Evolutionary conservation across 2,329 filamentous ascomycete species (phyloP).

Genomic region (Scytalidium lignicola): DNA sequence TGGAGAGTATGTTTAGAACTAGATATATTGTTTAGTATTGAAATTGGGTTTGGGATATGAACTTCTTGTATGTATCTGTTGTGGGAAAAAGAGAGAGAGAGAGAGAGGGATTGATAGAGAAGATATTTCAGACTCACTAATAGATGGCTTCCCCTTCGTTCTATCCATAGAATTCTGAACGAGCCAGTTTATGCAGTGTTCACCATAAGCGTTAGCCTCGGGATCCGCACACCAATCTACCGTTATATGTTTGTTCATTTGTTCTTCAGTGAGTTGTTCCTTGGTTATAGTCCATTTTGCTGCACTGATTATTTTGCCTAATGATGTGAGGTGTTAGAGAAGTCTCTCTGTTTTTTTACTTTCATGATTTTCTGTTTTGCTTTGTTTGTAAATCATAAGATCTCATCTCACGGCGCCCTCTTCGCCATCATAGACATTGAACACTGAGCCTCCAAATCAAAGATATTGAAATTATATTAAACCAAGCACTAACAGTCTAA

Average conservation of each 20-base stretch:
- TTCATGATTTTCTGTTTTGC: no score
- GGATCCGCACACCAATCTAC: slow-evolving; percentile 14
- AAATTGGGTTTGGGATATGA: no score
- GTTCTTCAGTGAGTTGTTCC: slow-evolving; percentile 7
- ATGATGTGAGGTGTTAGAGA: neutral
- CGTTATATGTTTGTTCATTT: slow-evolving; percentile 8
- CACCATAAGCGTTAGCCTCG: slow-evolving; percentile 13
- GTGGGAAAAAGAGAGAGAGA: no score
- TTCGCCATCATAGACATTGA: no score
- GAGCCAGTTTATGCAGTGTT: slow-evolving; percentile 8
- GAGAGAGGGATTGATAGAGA: neutral
- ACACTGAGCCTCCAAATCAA: no score
- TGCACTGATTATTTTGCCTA: slow-evolving; percentile 12
- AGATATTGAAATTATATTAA: no score
- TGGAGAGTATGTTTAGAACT: slow-evolving; percentile 31
- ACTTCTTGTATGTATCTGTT: no score
- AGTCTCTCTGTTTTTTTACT: no score
- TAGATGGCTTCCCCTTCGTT: slow-evolving; percentile 10
- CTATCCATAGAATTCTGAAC: slow-evolving; percentile 7
- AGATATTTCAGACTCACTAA: slow-evolving; percentile 7
- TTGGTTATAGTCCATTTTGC: slow-evolving; percentile 13
- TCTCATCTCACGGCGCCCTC: no score
- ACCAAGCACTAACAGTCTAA: no score
- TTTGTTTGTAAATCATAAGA: no score
- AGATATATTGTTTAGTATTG: no score